phyloP scores from a whole-genome alignment of 208 protist genomes.

The Wallacemonas collosoma region DNA sequence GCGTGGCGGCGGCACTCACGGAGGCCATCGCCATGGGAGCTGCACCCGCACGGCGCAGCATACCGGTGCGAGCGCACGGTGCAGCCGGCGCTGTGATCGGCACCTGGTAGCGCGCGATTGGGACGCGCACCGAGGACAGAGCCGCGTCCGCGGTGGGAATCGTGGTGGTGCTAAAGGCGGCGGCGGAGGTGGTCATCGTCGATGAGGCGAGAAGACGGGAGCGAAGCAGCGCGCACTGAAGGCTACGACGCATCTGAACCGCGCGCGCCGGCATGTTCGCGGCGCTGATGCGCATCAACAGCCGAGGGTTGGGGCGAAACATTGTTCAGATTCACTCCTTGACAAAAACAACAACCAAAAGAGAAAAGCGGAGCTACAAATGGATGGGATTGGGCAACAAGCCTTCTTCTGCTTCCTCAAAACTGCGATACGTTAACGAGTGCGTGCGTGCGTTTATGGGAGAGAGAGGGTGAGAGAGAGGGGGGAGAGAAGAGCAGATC shows the following conservation, averaged over 20 bases:
- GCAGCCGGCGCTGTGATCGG: neutral
- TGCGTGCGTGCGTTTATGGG: neutral
- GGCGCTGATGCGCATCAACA: conserved; percentile 15
- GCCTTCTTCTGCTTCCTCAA: no score
- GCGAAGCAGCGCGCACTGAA: neutral
- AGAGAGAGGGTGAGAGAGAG: neutral
- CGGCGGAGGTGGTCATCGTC: no score
- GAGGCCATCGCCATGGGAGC: conserved; percentile 2
- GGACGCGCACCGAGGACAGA: neutral
- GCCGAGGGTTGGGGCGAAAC: conserved; percentile 11
- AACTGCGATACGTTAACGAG: no score
- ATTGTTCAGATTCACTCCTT: neutral
- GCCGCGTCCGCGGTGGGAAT: no score
- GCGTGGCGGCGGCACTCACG: neutral
- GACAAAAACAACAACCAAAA: conserved; percentile 7
- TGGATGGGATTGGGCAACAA: no score
- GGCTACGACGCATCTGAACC: conserved; percentile 2
- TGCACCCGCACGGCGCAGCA: neutral
- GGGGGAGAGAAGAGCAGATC: neutral
- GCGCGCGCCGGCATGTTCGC: conserved; percentile 1
- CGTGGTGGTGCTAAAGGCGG: no score
- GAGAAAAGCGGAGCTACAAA: neutral
- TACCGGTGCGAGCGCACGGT: neutral
- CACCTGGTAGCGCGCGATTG: neutral
- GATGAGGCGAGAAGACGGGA: neutral